Base-by-base conservation (phyloP, 2,329 filamentous ascomycete genomes). In the Boeremia lycopersici region DNA sequence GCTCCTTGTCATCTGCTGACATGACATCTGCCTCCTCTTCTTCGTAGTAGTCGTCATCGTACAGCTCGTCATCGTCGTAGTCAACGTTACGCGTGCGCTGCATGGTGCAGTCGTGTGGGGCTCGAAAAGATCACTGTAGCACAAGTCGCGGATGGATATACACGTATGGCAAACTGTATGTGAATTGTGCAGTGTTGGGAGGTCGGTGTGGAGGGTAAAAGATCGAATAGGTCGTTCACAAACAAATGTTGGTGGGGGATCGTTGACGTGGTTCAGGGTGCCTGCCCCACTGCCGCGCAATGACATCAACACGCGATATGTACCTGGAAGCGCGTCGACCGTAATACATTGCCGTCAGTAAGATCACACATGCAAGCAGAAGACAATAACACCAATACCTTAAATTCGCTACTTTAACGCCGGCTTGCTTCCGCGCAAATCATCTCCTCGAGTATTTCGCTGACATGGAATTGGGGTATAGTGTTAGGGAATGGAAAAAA, bases 51-150 rank as follows among this genome's bases (percentile, higher is more conserved):
- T 82, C 80, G 56, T 79, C 81, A 56, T 79, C 77, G 65, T 82
- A 81, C 12, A 81, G 57, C 60, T 85, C 83, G 59, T 82, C 80
- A 26, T 78, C 78, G 44, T 81, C 78, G 61, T 79, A 81, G 52
- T 70, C 75, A 34, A 81, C 65, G 48, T 78, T 78, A 62, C 80
- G 79, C 46, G 78, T 74, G 64, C 79, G 73, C 38, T 77, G 77
- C 71, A 74, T 73, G 7, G 17, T 52, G 47, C 33, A 15, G 29
- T 31, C 17, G 48, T 48, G 34, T 23, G 42, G 30, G 41, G 11
- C 35, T 42, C 13, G 29, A 3, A 7, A 13, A 23, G 12, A 9
- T 6, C 3, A 23, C 19, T 23, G 19, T 23, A 36, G 19, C 15
- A 10, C 15, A 19, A 36, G 8, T 17, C 11, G 15, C n/a, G 9